phyloP scores from a whole-genome alignment of 1,284 basidiomycete species.

The Irpex sp. region DNA sequence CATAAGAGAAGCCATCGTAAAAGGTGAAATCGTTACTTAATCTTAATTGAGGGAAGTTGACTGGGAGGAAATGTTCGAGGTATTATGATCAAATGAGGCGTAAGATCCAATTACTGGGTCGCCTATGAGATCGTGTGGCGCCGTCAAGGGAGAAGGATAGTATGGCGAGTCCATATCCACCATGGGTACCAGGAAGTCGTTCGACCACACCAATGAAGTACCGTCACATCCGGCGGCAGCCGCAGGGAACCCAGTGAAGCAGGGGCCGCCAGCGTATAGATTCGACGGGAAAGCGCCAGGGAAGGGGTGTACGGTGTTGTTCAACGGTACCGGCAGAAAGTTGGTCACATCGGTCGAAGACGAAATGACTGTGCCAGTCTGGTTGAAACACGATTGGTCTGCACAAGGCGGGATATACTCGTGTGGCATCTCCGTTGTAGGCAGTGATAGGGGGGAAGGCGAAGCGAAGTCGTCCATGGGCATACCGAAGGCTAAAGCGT shows the following conservation, averaged over 20 bases:
- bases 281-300: neutral
- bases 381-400: neutral
- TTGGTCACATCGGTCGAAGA: neutral
- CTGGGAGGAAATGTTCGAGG: too few relatives aligned
- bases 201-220: neutral
- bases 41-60: too few relatives aligned
- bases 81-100: neutral
- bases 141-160: neutral
- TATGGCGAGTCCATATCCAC: neutral
- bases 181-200: neutral
- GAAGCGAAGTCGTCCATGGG: neutral
- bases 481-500: neutral
- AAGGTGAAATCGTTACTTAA: too few relatives aligned
- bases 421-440: neutral
- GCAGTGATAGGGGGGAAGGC: neutral
- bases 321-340: neutral
- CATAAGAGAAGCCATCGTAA: too few relatives aligned
- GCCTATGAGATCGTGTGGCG: neutral
- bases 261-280: neutral
- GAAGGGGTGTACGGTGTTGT: neutral
- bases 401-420: neutral
- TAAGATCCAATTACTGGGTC: neutral
- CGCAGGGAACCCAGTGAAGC: neutral
- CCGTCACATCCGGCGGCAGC: neutral
- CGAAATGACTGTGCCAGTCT: neutral